Base-by-base conservation (phyloP, 345 rosid genomes). In the Raphanus sativus region DNA sequence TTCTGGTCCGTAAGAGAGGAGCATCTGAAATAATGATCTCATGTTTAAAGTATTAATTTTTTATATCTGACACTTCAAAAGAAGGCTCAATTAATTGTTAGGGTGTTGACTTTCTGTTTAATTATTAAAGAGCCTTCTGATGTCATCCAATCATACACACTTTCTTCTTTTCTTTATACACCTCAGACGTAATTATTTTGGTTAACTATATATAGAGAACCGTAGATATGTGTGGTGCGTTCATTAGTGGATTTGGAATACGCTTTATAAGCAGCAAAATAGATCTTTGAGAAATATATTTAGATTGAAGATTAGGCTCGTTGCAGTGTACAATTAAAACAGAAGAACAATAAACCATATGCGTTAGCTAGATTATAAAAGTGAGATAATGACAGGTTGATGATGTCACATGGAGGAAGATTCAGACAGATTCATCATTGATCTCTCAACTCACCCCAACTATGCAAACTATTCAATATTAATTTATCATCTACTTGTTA, bases 381-480 rank as follows among this genome's bases (percentile, higher is more conserved):
- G 25, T 33, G 42, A 77, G 75, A 77, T 52, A 62, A 65, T 52
- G 70, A 34, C 38, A 34, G 38, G 38, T 38, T 38, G 42, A 70
- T 77, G 75, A 77, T 70, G 80, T 77, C 80, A 77, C 34, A 2
- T 16, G 32, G 34, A 70, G 75, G 63, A 76, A 77, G 75, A 77
- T 77, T 77, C 80, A 34, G 25, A 77, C 69, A 69, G 69, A 62
- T 62, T 64, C 80, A 70, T 77, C 70, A 63, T 62, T 42, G 73
- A 67, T 58, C 66, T n/a, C n/a, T n/a, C 45, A 40, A 66, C 78
- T 40, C 78, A 12, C 25, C 15, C 25, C 24, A 28, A 55, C 16
- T 54, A 65, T 65, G 56, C 64, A 74, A 48, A 54, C 34, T 29
- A 61, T n/a, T 67, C 45, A 5, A 32, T 12, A 40, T 30, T 38